These are phyloP conservation scores for Pulveroboletus sp. DNA, from an alignment of 768 basidiomycete species.

Conservation along the genomic window DNA sequence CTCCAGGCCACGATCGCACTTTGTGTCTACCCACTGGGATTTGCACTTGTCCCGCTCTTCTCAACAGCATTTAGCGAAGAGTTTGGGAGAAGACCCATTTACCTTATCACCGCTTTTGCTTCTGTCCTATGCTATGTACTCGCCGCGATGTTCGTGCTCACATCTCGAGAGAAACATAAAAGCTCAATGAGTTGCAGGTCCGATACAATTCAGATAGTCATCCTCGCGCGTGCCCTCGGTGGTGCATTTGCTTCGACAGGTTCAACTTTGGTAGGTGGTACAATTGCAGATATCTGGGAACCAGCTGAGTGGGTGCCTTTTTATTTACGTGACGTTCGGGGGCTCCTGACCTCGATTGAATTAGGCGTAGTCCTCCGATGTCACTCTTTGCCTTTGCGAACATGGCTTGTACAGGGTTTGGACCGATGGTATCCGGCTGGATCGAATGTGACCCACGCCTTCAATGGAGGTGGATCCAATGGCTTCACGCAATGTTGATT, in stretches of 20 bases:
- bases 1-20: slow-evolving; percentile 46
- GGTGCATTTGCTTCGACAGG: slow-evolving; percentile 64
- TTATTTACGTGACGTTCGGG: not conserved
- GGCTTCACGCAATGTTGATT: slow-evolving; percentile 63
- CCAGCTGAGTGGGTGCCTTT: slow-evolving; percentile 47
- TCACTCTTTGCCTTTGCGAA: slow-evolving; percentile 60
- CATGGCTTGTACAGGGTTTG: slow-evolving; percentile 58
- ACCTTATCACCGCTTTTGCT: slow-evolving; percentile 44
- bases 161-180: not conserved
- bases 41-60: slow-evolving; percentile 57
- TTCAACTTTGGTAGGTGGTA: slow-evolving; percentile 66
- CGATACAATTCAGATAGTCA: slow-evolving; percentile 49
- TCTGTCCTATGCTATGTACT: slow-evolving; percentile 40
- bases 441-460: slow-evolving; percentile 54
- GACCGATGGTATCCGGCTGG: slow-evolving; percentile 61
- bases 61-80: slow-evolving; percentile 69
- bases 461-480: slow-evolving; percentile 80
- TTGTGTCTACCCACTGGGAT: slow-evolving; percentile 54
- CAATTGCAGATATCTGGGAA: slow-evolving; percentile 63
- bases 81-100: slow-evolving; percentile 58
- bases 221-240: slow-evolving; percentile 56
- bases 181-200: slow-evolving; percentile 23
- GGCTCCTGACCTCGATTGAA: not conserved
- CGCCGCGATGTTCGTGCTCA: slow-evolving; percentile 20
- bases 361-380: slow-evolving; percentile 72